phyloP scores from a whole-genome alignment of 306 rosid genomes.

The Begonia fuchsioides region DNA sequence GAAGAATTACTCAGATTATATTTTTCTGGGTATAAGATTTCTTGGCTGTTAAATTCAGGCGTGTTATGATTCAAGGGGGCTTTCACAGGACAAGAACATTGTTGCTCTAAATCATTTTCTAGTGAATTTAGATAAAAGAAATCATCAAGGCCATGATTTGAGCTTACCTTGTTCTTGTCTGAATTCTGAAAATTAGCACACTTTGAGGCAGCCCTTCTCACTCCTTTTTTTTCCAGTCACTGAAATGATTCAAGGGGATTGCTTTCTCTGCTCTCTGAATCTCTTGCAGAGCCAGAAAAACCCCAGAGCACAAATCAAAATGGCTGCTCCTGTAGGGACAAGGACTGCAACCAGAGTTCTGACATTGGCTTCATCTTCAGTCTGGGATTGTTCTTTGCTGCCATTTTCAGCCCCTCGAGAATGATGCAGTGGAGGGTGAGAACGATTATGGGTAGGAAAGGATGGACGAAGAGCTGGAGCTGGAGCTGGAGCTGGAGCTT shows the following conservation, averaged over 20 bases:
- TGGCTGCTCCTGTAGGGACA: constrained; percentile 40
- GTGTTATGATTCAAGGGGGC: constrained; percentile 14
- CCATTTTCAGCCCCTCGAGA: constrained; percentile 16
- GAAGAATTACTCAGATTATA: constrained; percentile 37
- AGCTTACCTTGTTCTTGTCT: constrained; percentile 38
- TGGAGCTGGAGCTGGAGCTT: too few species aligned
- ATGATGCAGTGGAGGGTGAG: too few species aligned
- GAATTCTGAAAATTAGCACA: constrained; percentile 10
- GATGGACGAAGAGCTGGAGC: too few species aligned
- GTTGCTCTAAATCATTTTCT: constrained; percentile 60
- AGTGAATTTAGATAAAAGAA: constrained; percentile 49
- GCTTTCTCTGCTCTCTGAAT: constrained; percentile 32
- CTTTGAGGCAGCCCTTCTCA: constrained; percentile 19
- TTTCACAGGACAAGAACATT: constrained; percentile 19
- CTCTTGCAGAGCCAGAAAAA: constrained; percentile 47
- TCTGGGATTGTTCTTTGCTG: constrained; percentile 15
- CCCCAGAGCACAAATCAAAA: constrained; percentile 30
- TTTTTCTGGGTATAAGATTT: constrained; percentile 13
- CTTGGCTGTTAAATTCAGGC: too few species aligned
- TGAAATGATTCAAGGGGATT: constrained; percentile 34
- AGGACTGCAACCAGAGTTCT: constrained; percentile 40
- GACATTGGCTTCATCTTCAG: constrained; percentile 27
- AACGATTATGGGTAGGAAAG: constrained; percentile 26
- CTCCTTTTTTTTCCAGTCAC: constrained; percentile 25
- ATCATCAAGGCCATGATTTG: constrained; percentile 45